Percentiles rank a stretch among this genome's conserved stretches.
These are phyloP conservation scores for Mycotypha africana DNA, from an alignment of 371 early-diverging fungal species.

Conservation along the genomic window DNA sequence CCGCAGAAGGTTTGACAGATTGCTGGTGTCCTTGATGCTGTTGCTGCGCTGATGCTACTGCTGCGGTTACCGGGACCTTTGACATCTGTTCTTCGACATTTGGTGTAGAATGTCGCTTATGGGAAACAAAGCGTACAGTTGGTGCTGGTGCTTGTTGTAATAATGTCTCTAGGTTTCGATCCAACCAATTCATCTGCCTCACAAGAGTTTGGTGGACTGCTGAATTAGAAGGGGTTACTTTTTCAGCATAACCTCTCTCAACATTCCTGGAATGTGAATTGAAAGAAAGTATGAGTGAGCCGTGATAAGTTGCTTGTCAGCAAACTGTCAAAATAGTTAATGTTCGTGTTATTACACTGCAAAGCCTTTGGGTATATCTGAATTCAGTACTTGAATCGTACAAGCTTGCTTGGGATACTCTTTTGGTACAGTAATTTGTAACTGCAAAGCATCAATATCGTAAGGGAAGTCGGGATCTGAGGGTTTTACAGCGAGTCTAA, in stretches of 20 bases:
- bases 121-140: slow-evolving; percentile 47
- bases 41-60: background rate
- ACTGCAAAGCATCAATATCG: slow-evolving; percentile 55
- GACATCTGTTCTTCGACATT: no score
- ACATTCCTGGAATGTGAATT: slow-evolving; percentile 7
- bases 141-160: slow-evolving; percentile 53
- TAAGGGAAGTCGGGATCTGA: slow-evolving; percentile 76
- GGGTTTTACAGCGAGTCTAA: slow-evolving; percentile 47
- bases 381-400: slow-evolving; percentile 49
- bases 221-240: background rate
- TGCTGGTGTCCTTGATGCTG: no score
- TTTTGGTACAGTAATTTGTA: slow-evolving; percentile 47
- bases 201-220: slow-evolving; percentile 35
- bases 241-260: slow-evolving; percentile 11
- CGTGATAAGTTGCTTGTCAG: no score
- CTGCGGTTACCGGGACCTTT: no score
- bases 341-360: slow-evolving; percentile 32
- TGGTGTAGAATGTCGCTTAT: background rate
- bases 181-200: slow-evolving; percentile 54
- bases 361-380: slow-evolving; percentile 62
- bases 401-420: slow-evolving; percentile 36
- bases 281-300: no score
- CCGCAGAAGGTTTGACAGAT: no score
- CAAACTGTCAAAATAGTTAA: background rate
- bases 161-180: slow-evolving; percentile 49